These are phyloP conservation scores for Fusarium miscanthi DNA, from an alignment of 2,329 filamentous ascomycete species.

Conservation along the genomic window DNA sequence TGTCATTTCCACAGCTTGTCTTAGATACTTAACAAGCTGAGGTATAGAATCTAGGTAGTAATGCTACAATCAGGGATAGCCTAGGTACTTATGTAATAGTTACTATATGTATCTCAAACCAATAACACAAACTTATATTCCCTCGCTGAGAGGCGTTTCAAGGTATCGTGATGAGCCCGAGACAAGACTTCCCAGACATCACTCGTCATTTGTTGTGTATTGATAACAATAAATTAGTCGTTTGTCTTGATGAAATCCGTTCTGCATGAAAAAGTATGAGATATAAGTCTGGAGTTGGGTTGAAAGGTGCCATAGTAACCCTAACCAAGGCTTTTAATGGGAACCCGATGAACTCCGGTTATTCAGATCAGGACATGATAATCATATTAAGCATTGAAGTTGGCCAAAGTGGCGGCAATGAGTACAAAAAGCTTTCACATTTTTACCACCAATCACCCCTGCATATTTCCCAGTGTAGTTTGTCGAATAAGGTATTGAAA, in stretches of 20 bases:
- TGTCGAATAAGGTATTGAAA: constrained; percentile 52
- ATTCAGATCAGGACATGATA: background rate
- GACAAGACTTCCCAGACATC: background rate
- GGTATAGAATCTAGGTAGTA: background rate
- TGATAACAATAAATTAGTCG: background rate
- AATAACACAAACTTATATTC: background rate
- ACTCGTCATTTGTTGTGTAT: background rate
- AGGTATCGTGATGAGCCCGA: background rate
- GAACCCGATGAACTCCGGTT: background rate
- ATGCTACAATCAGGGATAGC: background rate
- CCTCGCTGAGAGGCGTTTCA: background rate
- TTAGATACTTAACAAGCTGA: too few species aligned
- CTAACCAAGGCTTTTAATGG: background rate
- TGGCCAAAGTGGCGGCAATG: background rate
- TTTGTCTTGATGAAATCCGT: background rate
- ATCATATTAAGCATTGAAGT: background rate
- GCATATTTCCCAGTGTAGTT: constrained; percentile 16
- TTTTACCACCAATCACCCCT: background rate
- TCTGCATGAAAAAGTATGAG: background rate
- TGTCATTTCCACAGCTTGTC: background rate
- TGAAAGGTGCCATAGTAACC: background rate
- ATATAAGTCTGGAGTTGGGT: background rate
- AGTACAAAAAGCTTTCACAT: constrained; percentile 6
- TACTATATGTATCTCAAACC: background rate
- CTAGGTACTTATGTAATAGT: background rate